These are phyloP conservation scores for Saururus chinensis DNA, from an alignment of 164 flowering plant genomes.

Conservation along the genomic window DNA sequence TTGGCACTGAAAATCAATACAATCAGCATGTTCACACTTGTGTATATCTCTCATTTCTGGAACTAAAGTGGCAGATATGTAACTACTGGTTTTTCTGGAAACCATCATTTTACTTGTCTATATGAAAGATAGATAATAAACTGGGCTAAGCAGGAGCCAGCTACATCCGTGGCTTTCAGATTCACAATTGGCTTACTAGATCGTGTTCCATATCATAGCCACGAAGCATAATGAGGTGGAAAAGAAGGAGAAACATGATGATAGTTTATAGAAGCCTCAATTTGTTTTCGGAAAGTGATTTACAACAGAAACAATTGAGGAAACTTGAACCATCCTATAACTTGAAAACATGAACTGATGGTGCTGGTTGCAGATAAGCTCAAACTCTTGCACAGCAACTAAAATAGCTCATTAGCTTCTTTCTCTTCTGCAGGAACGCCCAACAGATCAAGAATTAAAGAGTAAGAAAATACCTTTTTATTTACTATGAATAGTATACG, in stretches of 20 bases:
- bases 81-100: too few relatives aligned
- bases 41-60: too few relatives aligned
- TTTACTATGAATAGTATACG: too few relatives aligned
- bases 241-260: background rate
- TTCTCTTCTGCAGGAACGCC: constrained; percentile 2
- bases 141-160: too few relatives aligned
- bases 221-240: background rate
- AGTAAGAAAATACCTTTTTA: background rate
- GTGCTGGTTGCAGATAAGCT: background rate
- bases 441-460: background rate
- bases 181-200: background rate
- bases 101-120: too few relatives aligned
- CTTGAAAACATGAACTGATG: background rate
- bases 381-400: constrained; percentile 4
- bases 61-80: too few relatives aligned
- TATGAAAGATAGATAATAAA: too few relatives aligned
- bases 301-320: background rate
- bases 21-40: too few relatives aligned
- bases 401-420: constrained; percentile 4
- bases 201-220: background rate
- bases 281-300: background rate
- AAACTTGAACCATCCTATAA: background rate
- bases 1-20: too few relatives aligned
- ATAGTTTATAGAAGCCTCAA: background rate
- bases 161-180: background rate